Base-by-base conservation (phyloP, 148 eudicot genomes). In the Fagopyrum tataricum region DNA sequence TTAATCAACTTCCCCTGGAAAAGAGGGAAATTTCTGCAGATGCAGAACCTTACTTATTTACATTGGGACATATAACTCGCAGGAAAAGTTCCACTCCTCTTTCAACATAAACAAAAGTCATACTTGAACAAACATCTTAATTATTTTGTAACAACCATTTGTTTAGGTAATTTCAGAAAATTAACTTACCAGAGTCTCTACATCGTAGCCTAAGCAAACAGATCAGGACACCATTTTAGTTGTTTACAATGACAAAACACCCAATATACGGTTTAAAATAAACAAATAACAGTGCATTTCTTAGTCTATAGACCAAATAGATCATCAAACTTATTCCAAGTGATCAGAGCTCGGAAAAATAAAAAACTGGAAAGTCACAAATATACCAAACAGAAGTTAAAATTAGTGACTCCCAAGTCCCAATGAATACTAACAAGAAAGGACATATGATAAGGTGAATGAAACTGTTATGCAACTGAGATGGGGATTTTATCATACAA, bases 401-500 rank as follows among this genome's bases (percentile, higher is more conserved):
- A 37, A 64, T 39, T 55, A 49, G n/a, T 49, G 18, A 49, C n/a
- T 49, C 55, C 13, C 3, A 24, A 49, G 5, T 49, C 55, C 13
- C 3, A 24, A 59, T 59, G 9, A 3, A 64, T 14, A 10, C 37
- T 39, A 61, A 61, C 41, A 61, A 11, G 67, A 26, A 61, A 6
- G 67, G 17, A 10, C n/a, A 23, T 61, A 3, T 64, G 43, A 26
- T 13, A 64, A 61, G 40, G 21, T 23, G 64, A 56, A 4, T 56
- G 62, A 12, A 61, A 61, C 5, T 0, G 4, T 59, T 24, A 59
- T 61, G 67, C 67, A 61, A 23, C 13, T 61, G 67, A 12, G 11
- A 61, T 10, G 24, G 41, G 80, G 85, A 70, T 58, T 49, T 70
- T 74, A 77, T 83, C 94, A 86, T 84, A 93, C 96, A 93, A 89